phyloP scores from a whole-genome alignment of 805 yeast genomes.

The Peterozyma xylosa region DNA sequence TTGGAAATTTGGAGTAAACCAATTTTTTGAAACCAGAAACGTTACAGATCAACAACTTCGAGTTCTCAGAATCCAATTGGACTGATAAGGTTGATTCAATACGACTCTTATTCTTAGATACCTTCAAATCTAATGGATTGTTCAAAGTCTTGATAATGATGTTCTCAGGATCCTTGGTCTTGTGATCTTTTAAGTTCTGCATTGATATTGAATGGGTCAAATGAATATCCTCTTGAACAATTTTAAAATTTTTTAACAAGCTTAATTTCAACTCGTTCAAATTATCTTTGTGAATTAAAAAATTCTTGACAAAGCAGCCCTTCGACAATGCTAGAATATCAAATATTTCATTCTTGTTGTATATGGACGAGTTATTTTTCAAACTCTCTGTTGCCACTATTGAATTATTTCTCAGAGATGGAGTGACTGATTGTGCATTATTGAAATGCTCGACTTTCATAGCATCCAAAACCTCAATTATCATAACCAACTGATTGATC shows the following conservation, averaged over 20 bases:
- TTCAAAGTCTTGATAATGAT: too few relatives aligned
- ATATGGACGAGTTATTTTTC: slow-evolving; percentile 12
- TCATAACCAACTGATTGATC: slow-evolving; percentile 50
- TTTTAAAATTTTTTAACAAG: slow-evolving; percentile 33
- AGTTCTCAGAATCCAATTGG: too few relatives aligned
- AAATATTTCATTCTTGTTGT: slow-evolving; percentile 20
- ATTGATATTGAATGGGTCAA: not conserved
- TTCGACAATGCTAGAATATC: slow-evolving; percentile 27
- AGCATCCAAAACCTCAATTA: slow-evolving; percentile 37
- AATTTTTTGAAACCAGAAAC: too few relatives aligned
- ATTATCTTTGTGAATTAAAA: slow-evolving; percentile 57
- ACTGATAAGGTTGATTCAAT: too few relatives aligned
- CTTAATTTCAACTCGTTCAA: slow-evolving; percentile 43
- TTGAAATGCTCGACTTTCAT: not conserved
- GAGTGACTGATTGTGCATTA: not conserved
- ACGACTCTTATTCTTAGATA: too few relatives aligned
- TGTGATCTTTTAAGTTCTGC: not conserved
- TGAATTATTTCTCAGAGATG: not conserved
- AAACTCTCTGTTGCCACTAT: not conserved
- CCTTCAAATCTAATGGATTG: slow-evolving; percentile 20
- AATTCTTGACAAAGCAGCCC: slow-evolving; percentile 27
- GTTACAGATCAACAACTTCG: too few relatives aligned
- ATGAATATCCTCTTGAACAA: slow-evolving; percentile 24
- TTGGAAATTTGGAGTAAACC: too few relatives aligned
- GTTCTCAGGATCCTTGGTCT: slow-evolving; percentile 7